These are phyloP conservation scores for Crepidotus variabilis DNA, from an alignment of 768 basidiomycete genomes.

Conservation along the genomic window DNA sequence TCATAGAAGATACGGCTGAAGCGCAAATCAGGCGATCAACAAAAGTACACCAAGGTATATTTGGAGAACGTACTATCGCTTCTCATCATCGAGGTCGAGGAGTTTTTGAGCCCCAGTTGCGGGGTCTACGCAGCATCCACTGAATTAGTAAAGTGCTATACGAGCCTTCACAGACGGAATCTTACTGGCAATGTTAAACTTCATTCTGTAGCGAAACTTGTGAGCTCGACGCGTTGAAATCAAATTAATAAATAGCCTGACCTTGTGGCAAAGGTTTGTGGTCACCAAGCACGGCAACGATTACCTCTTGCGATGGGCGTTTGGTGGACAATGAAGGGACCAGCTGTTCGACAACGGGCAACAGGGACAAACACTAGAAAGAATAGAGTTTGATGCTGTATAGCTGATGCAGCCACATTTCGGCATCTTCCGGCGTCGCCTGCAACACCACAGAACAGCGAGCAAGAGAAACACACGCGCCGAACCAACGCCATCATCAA, in stretches of 20 bases:
- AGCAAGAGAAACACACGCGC: slow-evolving; percentile 18
- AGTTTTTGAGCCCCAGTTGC: slow-evolving; percentile 98
- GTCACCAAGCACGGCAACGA: slow-evolving; percentile 42
- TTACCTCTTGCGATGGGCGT: slow-evolving; percentile 37
- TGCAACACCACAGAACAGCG: slow-evolving; percentile 25
- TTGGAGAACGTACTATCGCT: slow-evolving; percentile 55
- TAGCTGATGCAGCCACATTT: slow-evolving; percentile 44
- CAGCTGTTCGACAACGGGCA: slow-evolving; percentile 23
- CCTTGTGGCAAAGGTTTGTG: slow-evolving; percentile 30
- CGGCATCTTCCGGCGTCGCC: slow-evolving; percentile 29
- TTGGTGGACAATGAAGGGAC: slow-evolving; percentile 19
- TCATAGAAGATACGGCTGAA: slow-evolving; percentile 91
- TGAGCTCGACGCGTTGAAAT: slow-evolving; percentile 10
- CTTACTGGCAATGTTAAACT: slow-evolving; percentile 96
- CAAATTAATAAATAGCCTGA: slow-evolving; percentile 15
- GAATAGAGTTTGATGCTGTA: slow-evolving; percentile 64
- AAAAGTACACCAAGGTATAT: not conserved
- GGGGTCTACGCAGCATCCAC: slow-evolving; percentile 57
- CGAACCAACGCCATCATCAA: slow-evolving; percentile 44
- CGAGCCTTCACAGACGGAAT: slow-evolving; percentile 13
- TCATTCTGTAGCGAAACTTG: slow-evolving; percentile 57
- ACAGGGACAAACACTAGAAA: slow-evolving; percentile 31
- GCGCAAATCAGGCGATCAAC: not conserved
- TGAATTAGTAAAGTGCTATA: slow-evolving; percentile 8
- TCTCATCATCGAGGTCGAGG: slow-evolving; percentile 92